Base-by-base conservation (phyloP, 2,329 filamentous ascomycete genomes). In the Pochonia chlamydosporia region DNA sequence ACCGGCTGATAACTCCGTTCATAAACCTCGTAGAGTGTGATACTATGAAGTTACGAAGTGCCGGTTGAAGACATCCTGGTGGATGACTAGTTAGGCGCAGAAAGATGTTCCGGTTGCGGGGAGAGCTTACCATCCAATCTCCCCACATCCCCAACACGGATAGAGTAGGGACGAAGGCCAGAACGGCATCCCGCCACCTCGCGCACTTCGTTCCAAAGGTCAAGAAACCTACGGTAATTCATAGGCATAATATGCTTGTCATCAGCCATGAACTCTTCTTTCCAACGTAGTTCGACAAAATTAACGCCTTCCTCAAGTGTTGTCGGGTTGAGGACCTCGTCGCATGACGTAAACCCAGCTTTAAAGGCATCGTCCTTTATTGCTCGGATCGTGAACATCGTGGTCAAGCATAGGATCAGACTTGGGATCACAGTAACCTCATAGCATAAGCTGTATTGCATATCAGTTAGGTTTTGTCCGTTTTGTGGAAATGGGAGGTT, bases 321-420 rank as follows among this genome's bases (percentile, higher is more conserved):
- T 25, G 25, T 35, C 8, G 43, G 43, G 10, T 21, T n/a, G n/a
- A 47, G 44, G 35, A 42, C 44, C 44, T 47, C 28, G 13, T 47
- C 26, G 37, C 44, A 47, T 24, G 37, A 47, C 18, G 33, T n/a
- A 47, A 36, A 47, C 37, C 44, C 44, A 42, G 44, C 44, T 36
- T 47, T 40, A 20, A 47, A 47, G 18, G 44, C 44, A 37, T 42
- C 42, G 36, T 47, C 44, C 24, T 30, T 31, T 24, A 47, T 47
- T 36, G 44, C 37, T 40, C 39, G 35, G 13, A 42, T 35, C 6
- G 44, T 47, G 23, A 47, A 47, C 33, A 47, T 20, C 13, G 26
- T 42, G 16, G 41, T 40, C 10, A 42, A 40, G 35, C 44, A 47
- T 41, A 47, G 37, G 16, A 47, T 26, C 36, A 41, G 36, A 13